Percentiles rank a stretch among this genome's conserved stretches.
Evolutionary conservation across 257 asterid species (phyloP).

Genomic region (Knoxia roxburghii): DNA sequence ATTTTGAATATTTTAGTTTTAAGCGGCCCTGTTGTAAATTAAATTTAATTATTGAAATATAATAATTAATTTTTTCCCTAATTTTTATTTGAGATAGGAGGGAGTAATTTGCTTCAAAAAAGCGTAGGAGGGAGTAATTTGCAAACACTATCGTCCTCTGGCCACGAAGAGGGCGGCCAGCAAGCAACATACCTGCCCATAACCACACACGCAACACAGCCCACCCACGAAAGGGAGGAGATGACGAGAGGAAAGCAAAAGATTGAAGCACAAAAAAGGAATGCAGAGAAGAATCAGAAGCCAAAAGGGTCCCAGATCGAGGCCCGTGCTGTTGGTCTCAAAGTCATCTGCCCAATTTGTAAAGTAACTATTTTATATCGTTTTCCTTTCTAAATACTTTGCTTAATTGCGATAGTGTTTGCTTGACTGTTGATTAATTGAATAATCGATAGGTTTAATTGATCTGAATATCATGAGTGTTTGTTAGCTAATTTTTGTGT

Average conservation of each 20-base stretch:
- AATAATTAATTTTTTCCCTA: too few species aligned
- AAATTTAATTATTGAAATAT: too few species aligned
- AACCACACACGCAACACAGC: too few species aligned
- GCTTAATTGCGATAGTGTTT: not conserved
- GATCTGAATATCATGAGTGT: too few species aligned
- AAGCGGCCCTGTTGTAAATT: too few species aligned
- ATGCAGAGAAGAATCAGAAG: slow-evolving; percentile 77
- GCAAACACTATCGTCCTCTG: too few species aligned
- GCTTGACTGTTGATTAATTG: not conserved
- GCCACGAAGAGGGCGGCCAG: too few species aligned
- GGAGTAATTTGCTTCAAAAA: too few species aligned
- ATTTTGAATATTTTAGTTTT: too few species aligned
- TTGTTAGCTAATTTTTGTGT: not conserved
- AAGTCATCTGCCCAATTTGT: slow-evolving; percentile 69
- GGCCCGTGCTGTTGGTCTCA: slow-evolving; percentile 90
- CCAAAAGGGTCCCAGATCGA: slow-evolving; percentile 85
- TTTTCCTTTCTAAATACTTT: not conserved
- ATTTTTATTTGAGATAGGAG: too few species aligned
- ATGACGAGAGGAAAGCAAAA: slow-evolving; percentile 95
- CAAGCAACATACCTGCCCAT: too few species aligned
- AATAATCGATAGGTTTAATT: not conserved
- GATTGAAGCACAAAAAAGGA: slow-evolving; percentile 78
- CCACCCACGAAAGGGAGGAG: not conserved
- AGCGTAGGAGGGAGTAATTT: too few species aligned
- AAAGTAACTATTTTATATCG: slow-evolving; percentile 45